phyloP scores from a whole-genome alignment of 768 basidiomycete genomes.

The Ephemerocybe angulata region DNA sequence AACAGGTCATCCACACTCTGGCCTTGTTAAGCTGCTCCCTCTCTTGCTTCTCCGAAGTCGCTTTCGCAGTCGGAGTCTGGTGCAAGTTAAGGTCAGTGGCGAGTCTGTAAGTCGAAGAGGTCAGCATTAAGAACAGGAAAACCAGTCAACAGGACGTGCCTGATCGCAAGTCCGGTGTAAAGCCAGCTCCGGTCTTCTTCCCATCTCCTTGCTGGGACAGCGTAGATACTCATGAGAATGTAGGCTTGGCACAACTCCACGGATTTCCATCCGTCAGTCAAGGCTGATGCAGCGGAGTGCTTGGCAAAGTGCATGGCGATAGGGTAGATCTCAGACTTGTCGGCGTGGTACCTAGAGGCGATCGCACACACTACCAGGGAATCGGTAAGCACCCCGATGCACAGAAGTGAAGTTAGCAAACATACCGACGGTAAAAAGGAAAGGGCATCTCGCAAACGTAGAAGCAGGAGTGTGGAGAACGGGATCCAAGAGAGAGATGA shows the following conservation, averaged over 20 bases:
- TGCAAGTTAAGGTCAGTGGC: constrained; percentile 89
- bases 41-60: constrained; percentile 71
- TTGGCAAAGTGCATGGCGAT: constrained; percentile 89
- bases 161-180: constrained; percentile 82
- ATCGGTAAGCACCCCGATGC: background rate
- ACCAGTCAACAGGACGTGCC: constrained; percentile 34
- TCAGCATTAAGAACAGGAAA: constrained; percentile 4
- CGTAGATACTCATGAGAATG: constrained; percentile 80
- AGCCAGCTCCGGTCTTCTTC: constrained; percentile 91
- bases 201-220: constrained; percentile 77
- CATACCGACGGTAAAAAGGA: constrained; percentile 84
- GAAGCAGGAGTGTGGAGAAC: constrained; percentile 75
- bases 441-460: constrained; percentile 82
- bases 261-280: constrained; percentile 80
- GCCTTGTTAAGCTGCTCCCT: constrained; percentile 82
- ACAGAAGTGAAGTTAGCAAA: constrained; percentile 14
- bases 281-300: constrained; percentile 73
- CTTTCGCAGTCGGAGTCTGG: constrained; percentile 54
- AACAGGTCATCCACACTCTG: constrained; percentile 89
- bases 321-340: constrained; percentile 80
- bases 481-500: constrained; percentile 75
- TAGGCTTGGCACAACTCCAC: constrained; percentile 92
- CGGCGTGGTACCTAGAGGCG: constrained; percentile 73
- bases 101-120: constrained; percentile 42
- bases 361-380: constrained; percentile 69